Conservation (phyloP, 306 rosid genomes). For the Casuarina equisetifolia region DNA sequence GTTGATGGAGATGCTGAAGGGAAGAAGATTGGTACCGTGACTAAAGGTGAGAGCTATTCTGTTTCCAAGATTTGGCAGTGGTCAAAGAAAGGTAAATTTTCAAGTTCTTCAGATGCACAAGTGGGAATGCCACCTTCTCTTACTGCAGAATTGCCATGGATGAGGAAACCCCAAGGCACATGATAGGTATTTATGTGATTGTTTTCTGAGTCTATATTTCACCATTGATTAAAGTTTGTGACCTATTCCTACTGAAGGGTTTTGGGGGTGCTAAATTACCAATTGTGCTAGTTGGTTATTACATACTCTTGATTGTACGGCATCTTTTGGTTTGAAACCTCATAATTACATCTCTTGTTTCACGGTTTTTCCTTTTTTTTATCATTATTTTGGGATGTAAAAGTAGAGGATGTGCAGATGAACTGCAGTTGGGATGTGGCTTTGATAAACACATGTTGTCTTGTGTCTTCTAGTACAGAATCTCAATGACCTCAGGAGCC, state of each 20-base stretch:
- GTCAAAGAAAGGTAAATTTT: constrained; percentile 78
- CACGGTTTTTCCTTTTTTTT: constrained; percentile 23
- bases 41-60: constrained; percentile 92
- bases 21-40: constrained; percentile 73
- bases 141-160: constrained; percentile 63
- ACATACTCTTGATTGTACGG: constrained; percentile 31
- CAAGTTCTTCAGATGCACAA: constrained; percentile 55
- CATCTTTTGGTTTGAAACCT: constrained; percentile 29
- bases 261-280: constrained; percentile 52
- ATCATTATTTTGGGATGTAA: constrained; percentile 11
- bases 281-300: constrained; percentile 40
- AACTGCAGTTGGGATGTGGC: constrained; percentile 14
- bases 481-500: neutral
- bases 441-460: constrained; percentile 20
- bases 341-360: constrained; percentile 33
- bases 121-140: constrained; percentile 69
- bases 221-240: constrained; percentile 38
- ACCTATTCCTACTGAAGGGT: constrained; percentile 13
- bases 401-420: constrained; percentile 24
- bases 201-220: constrained; percentile 28
- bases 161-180: constrained; percentile 51
- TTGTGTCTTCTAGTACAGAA: neutral
- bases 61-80: constrained; percentile 97
- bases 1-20: constrained; percentile 66
- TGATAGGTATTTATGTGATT: constrained; percentile 52